A percentile compares a stretch with the other conserved stretches of the same genome.
phyloP scores from a whole-genome alignment of 768 basidiomycete genomes.

The Pilatotrama ljubarskyi region DNA sequence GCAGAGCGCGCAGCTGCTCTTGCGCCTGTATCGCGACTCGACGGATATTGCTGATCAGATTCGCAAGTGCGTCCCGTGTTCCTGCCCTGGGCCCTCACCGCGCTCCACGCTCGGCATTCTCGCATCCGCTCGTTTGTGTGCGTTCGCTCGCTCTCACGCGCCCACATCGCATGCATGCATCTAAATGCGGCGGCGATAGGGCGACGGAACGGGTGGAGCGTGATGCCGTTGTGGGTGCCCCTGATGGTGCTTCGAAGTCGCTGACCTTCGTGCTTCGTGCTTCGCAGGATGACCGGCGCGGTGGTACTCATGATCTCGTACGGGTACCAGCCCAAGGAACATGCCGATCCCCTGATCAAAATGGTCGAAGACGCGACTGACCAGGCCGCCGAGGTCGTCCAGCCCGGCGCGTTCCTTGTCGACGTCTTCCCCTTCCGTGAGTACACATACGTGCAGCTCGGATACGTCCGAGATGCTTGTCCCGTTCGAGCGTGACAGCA shows the following conservation, averaged over 20 bases:
- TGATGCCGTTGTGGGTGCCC: background rate
- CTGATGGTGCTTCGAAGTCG: background rate
- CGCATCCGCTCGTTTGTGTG: background rate
- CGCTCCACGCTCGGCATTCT: too few species aligned
- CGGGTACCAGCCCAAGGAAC: slow-evolving; percentile 28
- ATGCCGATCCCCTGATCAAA: slow-evolving; percentile 22
- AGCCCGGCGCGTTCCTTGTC: slow-evolving; percentile 38
- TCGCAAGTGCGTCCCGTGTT: slow-evolving; percentile 37
- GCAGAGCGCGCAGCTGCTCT: slow-evolving; percentile 44
- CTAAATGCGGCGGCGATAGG: background rate
- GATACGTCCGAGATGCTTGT: background rate
- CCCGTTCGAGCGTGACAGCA: background rate
- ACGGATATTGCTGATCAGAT: slow-evolving; percentile 39
- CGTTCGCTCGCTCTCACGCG: background rate
- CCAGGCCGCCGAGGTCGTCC: slow-evolving; percentile 22
- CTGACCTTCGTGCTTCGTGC: background rate
- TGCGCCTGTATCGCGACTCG: slow-evolving; percentile 42
- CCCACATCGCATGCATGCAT: background rate
- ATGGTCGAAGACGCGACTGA: slow-evolving; percentile 25
- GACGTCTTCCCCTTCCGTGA: slow-evolving; percentile 35
- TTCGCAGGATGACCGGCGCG: slow-evolving; percentile 28
- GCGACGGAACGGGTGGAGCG: background rate
- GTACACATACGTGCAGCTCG: background rate
- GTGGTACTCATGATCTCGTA: slow-evolving; percentile 33
- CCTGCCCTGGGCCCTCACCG: too few species aligned